Conservation (phyloP, 2,329 filamentous ascomycete species). For the Xylaria polymorpha region DNA sequence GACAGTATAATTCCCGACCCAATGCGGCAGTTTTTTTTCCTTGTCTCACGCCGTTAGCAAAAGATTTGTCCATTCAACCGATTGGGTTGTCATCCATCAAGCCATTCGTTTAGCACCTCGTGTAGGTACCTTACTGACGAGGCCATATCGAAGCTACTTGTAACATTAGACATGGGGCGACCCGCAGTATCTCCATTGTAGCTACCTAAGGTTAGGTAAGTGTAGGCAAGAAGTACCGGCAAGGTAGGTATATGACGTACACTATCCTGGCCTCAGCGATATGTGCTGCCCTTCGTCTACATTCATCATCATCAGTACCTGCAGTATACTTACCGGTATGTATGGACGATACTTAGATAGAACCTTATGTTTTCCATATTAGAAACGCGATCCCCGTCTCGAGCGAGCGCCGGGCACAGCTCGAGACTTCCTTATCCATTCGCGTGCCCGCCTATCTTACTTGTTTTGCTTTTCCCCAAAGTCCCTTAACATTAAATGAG, state of each 20-base stretch:
- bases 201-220: constrained; percentile 18
- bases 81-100: constrained; percentile 2
- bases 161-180: constrained; percentile 22
- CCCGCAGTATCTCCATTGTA: constrained; percentile 25
- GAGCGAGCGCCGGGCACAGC: neutral
- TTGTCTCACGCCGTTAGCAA: neutral
- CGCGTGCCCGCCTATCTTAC: neutral
- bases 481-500: constrained; percentile 38
- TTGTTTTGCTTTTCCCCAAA: constrained; percentile 10
- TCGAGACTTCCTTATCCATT: constrained; percentile 20
- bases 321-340: neutral
- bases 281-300: constrained; percentile 12
- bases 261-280: constrained; percentile 6
- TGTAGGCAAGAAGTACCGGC: constrained; percentile 17
- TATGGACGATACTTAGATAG: constrained; percentile 1
- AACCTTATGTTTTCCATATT: constrained; percentile 23
- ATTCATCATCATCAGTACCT: neutral
- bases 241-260: constrained; percentile 33
- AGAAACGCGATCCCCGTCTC: constrained; percentile 28
- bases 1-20: neutral
- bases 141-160: constrained; percentile 6
- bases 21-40: neutral
- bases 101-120: constrained; percentile 3
- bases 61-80: neutral
- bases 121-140: neutral